Base-by-base conservation (phyloP, 768 basidiomycete species). In the Cystobasidium ongulense region DNA sequence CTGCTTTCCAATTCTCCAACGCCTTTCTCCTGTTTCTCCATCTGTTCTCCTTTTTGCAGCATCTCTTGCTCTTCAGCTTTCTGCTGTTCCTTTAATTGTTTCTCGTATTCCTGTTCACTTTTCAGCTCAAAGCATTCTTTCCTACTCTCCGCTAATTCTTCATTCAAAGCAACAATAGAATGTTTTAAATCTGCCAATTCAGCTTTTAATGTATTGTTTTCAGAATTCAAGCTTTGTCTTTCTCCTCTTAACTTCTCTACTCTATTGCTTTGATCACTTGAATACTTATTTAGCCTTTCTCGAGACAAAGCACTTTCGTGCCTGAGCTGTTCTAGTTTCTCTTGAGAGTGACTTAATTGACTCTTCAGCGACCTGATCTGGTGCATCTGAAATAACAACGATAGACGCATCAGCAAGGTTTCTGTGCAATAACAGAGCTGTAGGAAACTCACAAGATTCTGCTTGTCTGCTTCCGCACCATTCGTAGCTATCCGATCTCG, bases 401-500 rank as follows among this genome's bases (percentile, higher is more conserved):
- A 15, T 15, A 64, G 31, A 8, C 46, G 3, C 5, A 7, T 11
- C 5, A 7, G 3, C n/a, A 50, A 21, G 7, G 18, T 4, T n/a
- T 17, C 8, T 17, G n/a, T 50, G 3, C 46, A 11, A 21, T 3
- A 3, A 7, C 7, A 4, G 15, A 17, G 15, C 18, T 50, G 15
- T 7, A 7, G 39, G 4, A n/a, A 35, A 52, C 65, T 53, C 53
- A 67, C 65, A 25, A 71, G 38, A 43, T 71, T 71, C 53, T 71
- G 68, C 68, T 46, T 54, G 31, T 71, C 68, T n/a, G 68, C 68
- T 46, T 71, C 68, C n/a, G 54, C 53, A 27, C 68, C 68, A 31
- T 53, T 54, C n/a, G 54, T 36, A 29, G 43, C 54, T n/a, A 71
- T 43, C 33, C 43, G 50, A n/a, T 71, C 53, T 27, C 68, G 68